Evolutionary conservation across 2,329 filamentous ascomycete genomes (phyloP), one percentile per base, ranked within the genome.

Genomic region (Exophiala dermatitidis): DNA sequence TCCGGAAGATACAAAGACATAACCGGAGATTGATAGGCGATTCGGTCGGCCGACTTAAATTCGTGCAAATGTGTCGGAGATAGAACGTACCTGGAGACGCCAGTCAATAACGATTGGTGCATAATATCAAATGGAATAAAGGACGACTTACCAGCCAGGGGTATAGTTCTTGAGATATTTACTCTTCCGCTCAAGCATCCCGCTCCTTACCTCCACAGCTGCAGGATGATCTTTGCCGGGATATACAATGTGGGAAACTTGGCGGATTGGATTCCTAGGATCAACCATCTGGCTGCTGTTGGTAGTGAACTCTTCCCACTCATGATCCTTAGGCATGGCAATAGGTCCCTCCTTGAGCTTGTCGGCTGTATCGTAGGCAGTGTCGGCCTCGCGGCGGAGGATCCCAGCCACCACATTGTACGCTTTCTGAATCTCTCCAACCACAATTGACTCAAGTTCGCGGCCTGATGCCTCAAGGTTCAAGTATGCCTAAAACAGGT

Each of bases 101-200:
- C 37, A 45, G 50, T 51, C 38, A 54, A 46, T 19, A 43, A 46
- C 2, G 44, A n/a, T 36, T 10, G 8, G 28, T 7, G 30, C n/a
- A 19, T 7, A 19, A 26, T 26, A 26, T 43, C 7, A 36, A 36
- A 5, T 33, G 12, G 10, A 9, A 31, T 6, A 6, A 31, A 37
- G 19, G n/a, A 19, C 38, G 9, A 74, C 84, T 72, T 75, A 91
- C 90, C 91, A 97, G 66, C 91, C 91, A 29, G 90, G 87, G 5
- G 90, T 93, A 69, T 96, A 96, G 69, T 90, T 96, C 76, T 96
- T 97, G 57, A 98, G 75, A 66, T 97, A 98, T 68, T 97, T 98
- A 79, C 90, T 95, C 82, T 97, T 97, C 62, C 93, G 85, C 74
- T 98, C 93, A 34, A 98, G 76, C 71, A 96, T 83, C 2, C 93